Evolutionary conservation across 2,329 filamentous ascomycete species (phyloP), one percentile per base, ranked within the genome.

Genomic region (Thielaviopsis punctulata): DNA sequence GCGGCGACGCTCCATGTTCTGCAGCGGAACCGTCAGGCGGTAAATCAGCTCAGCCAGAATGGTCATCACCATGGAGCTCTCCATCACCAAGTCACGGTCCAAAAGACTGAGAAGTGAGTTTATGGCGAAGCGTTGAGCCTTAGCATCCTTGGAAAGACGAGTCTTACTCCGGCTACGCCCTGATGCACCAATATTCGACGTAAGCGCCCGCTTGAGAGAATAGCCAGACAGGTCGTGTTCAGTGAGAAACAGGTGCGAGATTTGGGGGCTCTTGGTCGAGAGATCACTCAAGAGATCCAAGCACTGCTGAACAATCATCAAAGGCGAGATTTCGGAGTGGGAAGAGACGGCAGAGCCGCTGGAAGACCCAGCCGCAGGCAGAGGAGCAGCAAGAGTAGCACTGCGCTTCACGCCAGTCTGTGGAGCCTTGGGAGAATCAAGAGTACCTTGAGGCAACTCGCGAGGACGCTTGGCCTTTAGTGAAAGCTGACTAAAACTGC

Each of bases 41-140:
- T 87, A 90, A 23, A 98, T 75, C 25, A 98, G 71, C 57, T 83
- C 81, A 2, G 92, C 92, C 23, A 98, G 75, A 57, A 88, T 82
- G 60, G 95, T 90, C 89, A 98, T 96, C 53, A 95, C 90, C 6
- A 82, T 76, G n/a, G 90, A 89, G 66, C 88, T 98, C 67, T 98
- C 92, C 69, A 95, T 94, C 57, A 98, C 89, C 56, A 96, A 73
- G 58, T 88, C 86, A n/a, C 92, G 84, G 63, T 96, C 92, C 21
- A 98, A 75, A 4, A 98, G 74, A 56, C 80, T 82, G 46, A 98
- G 73, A 25, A 98, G 70, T 13, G 89, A 88, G 64, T 98, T 98
- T 63, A 98, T 77, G 9, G 93, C 88, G 63, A 84, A 98, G 63
- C 86, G 92, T 59, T 82, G 81, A 24, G 86, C 81, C 65, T 84